phyloP scores from a whole-genome alignment of 805 yeast species.

The Geotrichum ghanense region DNA sequence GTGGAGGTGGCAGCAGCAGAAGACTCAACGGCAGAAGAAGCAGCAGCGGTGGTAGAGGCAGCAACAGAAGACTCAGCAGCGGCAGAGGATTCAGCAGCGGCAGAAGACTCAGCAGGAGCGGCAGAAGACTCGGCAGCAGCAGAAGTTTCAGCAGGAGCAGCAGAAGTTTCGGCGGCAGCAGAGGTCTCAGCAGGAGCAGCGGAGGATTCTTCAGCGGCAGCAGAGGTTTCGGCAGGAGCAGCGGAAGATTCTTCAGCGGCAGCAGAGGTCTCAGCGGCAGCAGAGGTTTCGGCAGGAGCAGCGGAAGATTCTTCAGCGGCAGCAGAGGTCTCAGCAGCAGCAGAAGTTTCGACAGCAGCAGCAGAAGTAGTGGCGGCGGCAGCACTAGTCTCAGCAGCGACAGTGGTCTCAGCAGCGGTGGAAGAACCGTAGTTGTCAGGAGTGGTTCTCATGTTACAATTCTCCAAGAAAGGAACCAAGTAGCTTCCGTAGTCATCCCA shows the following conservation, averaged over 20 bases:
- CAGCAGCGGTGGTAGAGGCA: not conserved
- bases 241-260: not conserved
- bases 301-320: too few relatives aligned
- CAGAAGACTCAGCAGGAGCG: not conserved
- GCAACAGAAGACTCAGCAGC: not conserved
- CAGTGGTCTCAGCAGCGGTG: too few relatives aligned
- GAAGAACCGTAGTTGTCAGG: not conserved
- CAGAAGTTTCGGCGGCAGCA: not conserved
- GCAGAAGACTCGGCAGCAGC: not conserved
- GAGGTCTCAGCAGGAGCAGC: not conserved
- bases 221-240: not conserved
- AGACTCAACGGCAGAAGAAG: too few relatives aligned
- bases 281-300: not conserved
- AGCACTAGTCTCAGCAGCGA: too few relatives aligned
- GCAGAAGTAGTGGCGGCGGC: not conserved
- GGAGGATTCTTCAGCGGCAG: not conserved
- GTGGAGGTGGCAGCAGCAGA: too few relatives aligned
- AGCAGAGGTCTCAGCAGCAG: too few relatives aligned
- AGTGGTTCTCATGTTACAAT: not conserved
- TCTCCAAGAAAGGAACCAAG: not conserved
- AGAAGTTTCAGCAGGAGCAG: not conserved
- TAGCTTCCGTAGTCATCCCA: not conserved
- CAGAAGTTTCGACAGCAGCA: too few relatives aligned
- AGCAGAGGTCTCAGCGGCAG: not conserved
- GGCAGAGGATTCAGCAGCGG: slow-evolving; percentile 1